Base-by-base conservation (phyloP, 2,329 filamentous ascomycete species). In the Claviceps quebecensis region DNA sequence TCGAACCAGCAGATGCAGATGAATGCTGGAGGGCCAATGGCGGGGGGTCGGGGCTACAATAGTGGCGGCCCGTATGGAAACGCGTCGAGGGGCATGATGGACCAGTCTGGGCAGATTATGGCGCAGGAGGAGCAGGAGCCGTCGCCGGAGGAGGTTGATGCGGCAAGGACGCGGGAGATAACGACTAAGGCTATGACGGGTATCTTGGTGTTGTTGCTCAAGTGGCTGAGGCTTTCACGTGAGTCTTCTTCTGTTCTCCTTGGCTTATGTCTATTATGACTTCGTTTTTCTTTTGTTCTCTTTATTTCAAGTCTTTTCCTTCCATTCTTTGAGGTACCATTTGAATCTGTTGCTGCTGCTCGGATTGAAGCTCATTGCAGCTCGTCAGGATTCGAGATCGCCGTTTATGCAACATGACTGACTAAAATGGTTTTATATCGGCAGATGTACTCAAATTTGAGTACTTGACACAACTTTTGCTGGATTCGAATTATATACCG, bases 171-270 rank as follows among this genome's bases (percentile, higher is more conserved):
- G 16, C 80, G 91, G 52, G 93, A 98, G 66, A 90, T 98, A 49
- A 85, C 85, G 13, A 81, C 84, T 26, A 97, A 97, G 67, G 91
- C 91, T 0, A 84, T 95, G 22, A 93, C 89, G n/a, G 90, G 86
- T 1, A 85, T 89, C 51, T 70, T 98, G 29, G 71, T 98, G 29
- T 72, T 95, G n/a, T 69, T 97, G 45, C 65, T 97, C 54, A 98
- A 97, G 67, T 98, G 93, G 93, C 84, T 97, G 60, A 94, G 95
- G 65, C 73, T 95, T 50, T 96, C 89, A 53, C 93, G 88, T 94
- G 72, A 73, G 87, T 64, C 4, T 34, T 45, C 26, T 47, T 13
- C n/a, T 36, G 6, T 22, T 37, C 6, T 14, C 7, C 5, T 37
- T 14, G 4, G 7, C 6, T 14, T 7, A 3, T 43, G 17, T 14